Percentiles rank a stretch among this genome's conserved stretches.
phyloP scores from a whole-genome alignment of 768 basidiomycete species.

The Tephrocybe sp. region DNA sequence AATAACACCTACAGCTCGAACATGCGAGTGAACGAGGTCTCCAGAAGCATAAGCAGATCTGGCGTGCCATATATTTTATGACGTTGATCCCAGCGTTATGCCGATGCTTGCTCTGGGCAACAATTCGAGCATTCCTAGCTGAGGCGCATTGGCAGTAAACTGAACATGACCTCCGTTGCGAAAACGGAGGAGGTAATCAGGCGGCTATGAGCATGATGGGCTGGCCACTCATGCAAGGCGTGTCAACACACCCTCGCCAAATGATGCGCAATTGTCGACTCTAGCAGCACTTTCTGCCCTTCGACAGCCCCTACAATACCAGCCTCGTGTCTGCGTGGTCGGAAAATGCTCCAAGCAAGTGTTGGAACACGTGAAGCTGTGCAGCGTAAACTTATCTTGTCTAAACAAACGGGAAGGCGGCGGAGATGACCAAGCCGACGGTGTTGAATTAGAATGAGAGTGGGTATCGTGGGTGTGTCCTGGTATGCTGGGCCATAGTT shows the following conservation, averaged over 20 bases:
- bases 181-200: not conserved
- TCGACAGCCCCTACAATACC: conserved; percentile 78
- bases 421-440: too few relatives aligned
- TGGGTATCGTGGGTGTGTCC: too few relatives aligned
- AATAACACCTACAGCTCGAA: conserved; percentile 79
- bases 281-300: conserved; percentile 72
- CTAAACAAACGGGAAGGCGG: not conserved
- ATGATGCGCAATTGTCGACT: conserved; percentile 53
- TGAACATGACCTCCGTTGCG: conserved; percentile 57
- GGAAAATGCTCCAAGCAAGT: conserved; percentile 57
- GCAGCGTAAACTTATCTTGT: conserved; percentile 91
- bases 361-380: conserved; percentile 72
- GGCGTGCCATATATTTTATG: conserved; percentile 91
- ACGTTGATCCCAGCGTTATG: conserved; percentile 97
- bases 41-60: conserved; percentile 2
- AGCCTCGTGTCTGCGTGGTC: conserved; percentile 47
- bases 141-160: conserved; percentile 84
- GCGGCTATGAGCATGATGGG: not conserved
- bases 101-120: conserved; percentile 79
- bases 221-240: not conserved
- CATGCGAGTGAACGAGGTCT: not conserved
- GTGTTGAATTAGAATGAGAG: too few relatives aligned
- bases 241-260: conserved; percentile 56
- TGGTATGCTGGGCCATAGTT: too few relatives aligned
- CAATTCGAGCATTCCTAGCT: conserved; percentile 63